Evolutionary conservation across 179 eudicot species (phyloP).

Genomic region (Gypsophila paniculata): DNA sequence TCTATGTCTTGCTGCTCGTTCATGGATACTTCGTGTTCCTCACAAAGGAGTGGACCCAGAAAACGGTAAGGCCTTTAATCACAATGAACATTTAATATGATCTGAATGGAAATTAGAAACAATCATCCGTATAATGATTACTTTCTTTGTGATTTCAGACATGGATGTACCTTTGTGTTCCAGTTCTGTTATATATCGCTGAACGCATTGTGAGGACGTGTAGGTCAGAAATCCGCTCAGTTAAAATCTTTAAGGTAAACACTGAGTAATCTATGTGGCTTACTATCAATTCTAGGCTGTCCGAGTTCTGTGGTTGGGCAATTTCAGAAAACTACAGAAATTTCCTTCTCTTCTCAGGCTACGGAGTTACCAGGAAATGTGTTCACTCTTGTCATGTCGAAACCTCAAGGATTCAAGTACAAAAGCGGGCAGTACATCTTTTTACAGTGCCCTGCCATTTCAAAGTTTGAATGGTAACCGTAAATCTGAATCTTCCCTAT

Average conservation of each 20-base stretch:
- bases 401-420: constrained; percentile 76
- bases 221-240: constrained; percentile 64
- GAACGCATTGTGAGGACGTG: constrained; percentile 66
- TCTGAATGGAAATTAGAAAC: not conserved
- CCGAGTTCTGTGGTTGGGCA: not conserved
- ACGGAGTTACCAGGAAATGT: constrained; percentile 80
- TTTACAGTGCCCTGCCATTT: constrained; percentile 71
- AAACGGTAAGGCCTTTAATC: constrained; percentile 48
- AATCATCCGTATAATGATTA: constrained; percentile 3
- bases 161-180: constrained; percentile 73
- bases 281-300: not conserved
- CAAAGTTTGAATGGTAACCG: constrained; percentile 75
- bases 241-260: constrained; percentile 61
- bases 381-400: constrained; percentile 60
- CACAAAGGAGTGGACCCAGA: constrained; percentile 49
- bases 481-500: not conserved
- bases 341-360: constrained; percentile 38
- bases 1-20: constrained; percentile 56
- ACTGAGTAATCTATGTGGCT: not conserved
- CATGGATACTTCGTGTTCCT: constrained; percentile 72
- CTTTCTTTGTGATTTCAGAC: constrained; percentile 43
- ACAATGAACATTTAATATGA: not conserved
- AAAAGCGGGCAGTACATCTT: constrained; percentile 86
- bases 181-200: constrained; percentile 55
- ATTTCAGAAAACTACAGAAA: constrained; percentile 6